A percentile compares a stretch with the other conserved stretches of the same genome.
phyloP scores from a whole-genome alignment of 2,329 filamentous ascomycete species.

The Gremmenia infestans region DNA sequence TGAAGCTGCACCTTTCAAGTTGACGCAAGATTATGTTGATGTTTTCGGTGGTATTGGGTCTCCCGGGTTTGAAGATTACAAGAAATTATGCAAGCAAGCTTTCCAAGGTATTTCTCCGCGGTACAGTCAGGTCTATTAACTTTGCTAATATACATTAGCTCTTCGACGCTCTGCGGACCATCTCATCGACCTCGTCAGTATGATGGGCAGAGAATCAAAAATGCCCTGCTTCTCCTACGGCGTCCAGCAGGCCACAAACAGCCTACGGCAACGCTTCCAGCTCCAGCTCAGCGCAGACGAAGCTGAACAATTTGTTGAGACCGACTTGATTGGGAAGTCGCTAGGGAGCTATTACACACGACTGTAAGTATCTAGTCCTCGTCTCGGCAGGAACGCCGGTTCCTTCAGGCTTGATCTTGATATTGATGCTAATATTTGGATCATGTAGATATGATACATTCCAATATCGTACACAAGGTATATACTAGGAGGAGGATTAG shows the following conservation, averaged over 20 bases:
- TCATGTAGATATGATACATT: constrained; percentile 69
- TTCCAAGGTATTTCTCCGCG: constrained; percentile 60
- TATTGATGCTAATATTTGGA: constrained; percentile 4
- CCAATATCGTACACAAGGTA: constrained; percentile 83
- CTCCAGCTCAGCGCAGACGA: constrained; percentile 78
- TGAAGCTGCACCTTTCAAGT: constrained; percentile 81
- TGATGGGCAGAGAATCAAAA: constrained; percentile 78
- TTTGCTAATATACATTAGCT: constrained; percentile 40
- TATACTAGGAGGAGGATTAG: constrained; percentile 53
- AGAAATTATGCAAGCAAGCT: constrained; percentile 73
- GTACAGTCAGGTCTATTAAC: neutral
- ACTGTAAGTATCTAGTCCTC: constrained; percentile 53
- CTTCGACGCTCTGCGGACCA: constrained; percentile 73
- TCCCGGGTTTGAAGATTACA: constrained; percentile 69
- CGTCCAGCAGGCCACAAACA: constrained; percentile 63
- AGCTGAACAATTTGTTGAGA: constrained; percentile 76
- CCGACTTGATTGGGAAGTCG: constrained; percentile 73
- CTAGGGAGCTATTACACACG: constrained; percentile 83
- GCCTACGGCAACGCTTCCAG: constrained; percentile 71
- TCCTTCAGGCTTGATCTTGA: neutral
- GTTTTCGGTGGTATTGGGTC: constrained; percentile 71
- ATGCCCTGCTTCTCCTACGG: constrained; percentile 81
- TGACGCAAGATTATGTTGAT: constrained; percentile 82
- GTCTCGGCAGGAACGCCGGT: neutral
- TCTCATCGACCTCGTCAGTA: constrained; percentile 73